These are phyloP conservation scores for Rheum nobile DNA, from an alignment of 148 eudicot genomes.

Conservation along the genomic window DNA sequence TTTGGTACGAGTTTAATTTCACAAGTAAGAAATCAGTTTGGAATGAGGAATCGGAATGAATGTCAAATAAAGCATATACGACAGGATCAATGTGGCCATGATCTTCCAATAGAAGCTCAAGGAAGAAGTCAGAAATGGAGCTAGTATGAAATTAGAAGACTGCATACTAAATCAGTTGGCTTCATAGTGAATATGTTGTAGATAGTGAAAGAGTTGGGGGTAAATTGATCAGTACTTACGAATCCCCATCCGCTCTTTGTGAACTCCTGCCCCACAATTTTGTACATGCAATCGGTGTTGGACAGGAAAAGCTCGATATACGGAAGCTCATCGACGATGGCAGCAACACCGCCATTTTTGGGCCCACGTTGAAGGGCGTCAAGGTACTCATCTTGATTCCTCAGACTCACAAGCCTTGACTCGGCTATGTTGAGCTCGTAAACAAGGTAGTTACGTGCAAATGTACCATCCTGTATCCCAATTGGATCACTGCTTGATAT, in stretches of 20 bases:
- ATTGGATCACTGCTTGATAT: conserved; percentile 34
- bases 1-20: no score
- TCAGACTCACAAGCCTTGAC: conserved; percentile 56
- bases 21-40: no score
- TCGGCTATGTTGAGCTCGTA: conserved; percentile 59
- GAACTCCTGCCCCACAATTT: conserved; percentile 59
- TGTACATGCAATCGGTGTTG: conserved; percentile 36
- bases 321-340: conserved; percentile 80
- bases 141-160: neutral
- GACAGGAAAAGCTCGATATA: conserved; percentile 64
- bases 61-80: no score
- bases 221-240: conserved; percentile 40
- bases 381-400: conserved; percentile 55
- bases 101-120: no score
- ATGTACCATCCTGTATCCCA: conserved; percentile 77
- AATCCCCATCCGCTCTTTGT: conserved; percentile 87
- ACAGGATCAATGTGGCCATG: no score
- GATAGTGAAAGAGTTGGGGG: neutral
- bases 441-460: conserved; percentile 48
- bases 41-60: no score
- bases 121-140: no score
- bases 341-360: conserved; percentile 49
- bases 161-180: neutral
- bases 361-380: conserved; percentile 30
- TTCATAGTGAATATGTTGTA: no score